phyloP scores from a whole-genome alignment of 371 early-diverging fungal genomes.

The Circinella umbellata region DNA sequence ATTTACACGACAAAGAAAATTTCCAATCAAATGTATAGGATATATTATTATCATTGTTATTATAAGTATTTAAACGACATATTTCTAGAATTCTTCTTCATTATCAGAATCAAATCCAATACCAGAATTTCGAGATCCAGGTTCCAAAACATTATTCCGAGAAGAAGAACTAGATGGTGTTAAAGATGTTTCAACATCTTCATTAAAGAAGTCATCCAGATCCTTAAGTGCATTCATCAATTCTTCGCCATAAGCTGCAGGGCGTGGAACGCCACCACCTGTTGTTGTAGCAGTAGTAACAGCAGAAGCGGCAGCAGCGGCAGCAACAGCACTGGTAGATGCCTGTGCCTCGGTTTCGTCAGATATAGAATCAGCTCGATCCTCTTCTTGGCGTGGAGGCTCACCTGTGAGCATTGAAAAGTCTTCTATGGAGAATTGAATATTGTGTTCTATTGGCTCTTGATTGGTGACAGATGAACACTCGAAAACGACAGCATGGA shows the following conservation, averaged over 20 bases:
- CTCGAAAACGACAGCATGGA: slow-evolving; percentile 58
- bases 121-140: slow-evolving; percentile 9
- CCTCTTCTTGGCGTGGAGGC: background rate
- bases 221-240: slow-evolving; percentile 63
- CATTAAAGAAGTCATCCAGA: slow-evolving; percentile 65
- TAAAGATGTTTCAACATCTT: slow-evolving; percentile 44
- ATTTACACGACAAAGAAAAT: background rate
- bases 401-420: slow-evolving; percentile 50
- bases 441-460: slow-evolving; percentile 46
- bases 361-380: slow-evolving; percentile 4
- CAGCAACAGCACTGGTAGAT: background rate
- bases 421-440: slow-evolving; percentile 55
- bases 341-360: background rate
- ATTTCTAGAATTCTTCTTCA: background rate
- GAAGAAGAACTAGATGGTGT: slow-evolving; percentile 7
- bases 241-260: slow-evolving; percentile 42
- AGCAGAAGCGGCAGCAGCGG: background rate
- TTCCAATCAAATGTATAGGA: no score
- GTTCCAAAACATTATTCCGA: background rate
- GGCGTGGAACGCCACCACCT: background rate
- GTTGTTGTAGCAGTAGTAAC: background rate
- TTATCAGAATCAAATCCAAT: slow-evolving; percentile 15
- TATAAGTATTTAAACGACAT: background rate
- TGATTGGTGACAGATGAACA: slow-evolving; percentile 52
- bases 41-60: background rate